phyloP scores from a whole-genome alignment of 805 yeast species.

The Candida caryicola region DNA sequence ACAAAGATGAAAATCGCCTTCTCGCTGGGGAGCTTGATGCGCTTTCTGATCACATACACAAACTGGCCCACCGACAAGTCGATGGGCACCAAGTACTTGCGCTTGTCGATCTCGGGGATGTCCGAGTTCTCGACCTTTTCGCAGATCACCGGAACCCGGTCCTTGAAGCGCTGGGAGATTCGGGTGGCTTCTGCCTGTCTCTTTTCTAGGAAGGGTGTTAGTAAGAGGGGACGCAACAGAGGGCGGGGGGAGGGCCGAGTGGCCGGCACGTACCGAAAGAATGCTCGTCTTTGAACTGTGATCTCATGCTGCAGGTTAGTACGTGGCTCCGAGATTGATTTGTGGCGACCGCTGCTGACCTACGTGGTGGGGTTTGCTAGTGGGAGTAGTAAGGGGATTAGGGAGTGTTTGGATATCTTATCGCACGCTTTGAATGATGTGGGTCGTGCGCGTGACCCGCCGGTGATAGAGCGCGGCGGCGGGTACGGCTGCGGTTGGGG shows the following conservation, averaged over 20 bases:
- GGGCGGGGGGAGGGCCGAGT: not conserved
- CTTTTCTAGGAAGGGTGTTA: slow-evolving; percentile 50
- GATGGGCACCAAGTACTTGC: slow-evolving; percentile 93
- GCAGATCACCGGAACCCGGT: slow-evolving; percentile 95
- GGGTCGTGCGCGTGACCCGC: slow-evolving; percentile 4
- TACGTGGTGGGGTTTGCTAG: not conserved
- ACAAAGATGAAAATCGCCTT: slow-evolving; percentile 97
- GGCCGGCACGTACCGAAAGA: slow-evolving; percentile 68
- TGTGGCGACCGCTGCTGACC: too few species aligned
- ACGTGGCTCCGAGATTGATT: too few species aligned
- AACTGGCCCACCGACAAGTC: slow-evolving; percentile 97
- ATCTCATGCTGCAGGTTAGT: slow-evolving; percentile 57
- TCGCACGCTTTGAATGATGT: slow-evolving; percentile 6
- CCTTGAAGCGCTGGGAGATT: slow-evolving; percentile 82
- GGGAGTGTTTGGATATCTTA: slow-evolving; percentile 2
- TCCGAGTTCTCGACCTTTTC: slow-evolving; percentile 97
- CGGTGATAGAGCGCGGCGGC: not conserved
- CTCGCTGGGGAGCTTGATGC: slow-evolving; percentile 93
- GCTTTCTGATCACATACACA: slow-evolving; percentile 94
- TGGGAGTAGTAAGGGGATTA: slow-evolving; percentile 1
- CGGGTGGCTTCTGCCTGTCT: slow-evolving; percentile 94
- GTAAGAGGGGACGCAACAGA: too few species aligned
- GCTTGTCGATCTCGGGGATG: slow-evolving; percentile 93
- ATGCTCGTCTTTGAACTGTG: slow-evolving; percentile 92
- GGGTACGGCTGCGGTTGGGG: not conserved